Evolutionary conservation across 352 stramenopile species (phyloP), one percentile per base, ranked within the genome.

Genomic region (Vaucheria bursata): DNA sequence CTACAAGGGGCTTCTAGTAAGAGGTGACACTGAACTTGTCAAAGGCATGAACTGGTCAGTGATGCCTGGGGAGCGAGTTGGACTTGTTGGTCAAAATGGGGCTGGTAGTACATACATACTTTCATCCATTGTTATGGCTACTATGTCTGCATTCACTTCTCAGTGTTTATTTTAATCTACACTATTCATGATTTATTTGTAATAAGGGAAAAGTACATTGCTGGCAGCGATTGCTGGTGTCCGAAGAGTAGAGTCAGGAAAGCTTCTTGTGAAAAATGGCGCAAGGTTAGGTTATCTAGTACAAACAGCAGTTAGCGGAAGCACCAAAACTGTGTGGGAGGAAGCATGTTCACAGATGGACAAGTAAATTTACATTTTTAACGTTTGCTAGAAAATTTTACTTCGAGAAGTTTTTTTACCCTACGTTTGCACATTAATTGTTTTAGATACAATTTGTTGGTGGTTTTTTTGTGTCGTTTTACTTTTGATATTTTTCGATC

Each of bases 181-280:
- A 59, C 18, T 29, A n/a, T 50, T 80, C 68, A n/a, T n/a, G n/a
- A n/a, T n/a, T n/a, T n/a, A n/a, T n/a, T n/a, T n/a, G n/a, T n/a
- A 59, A 37, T 87, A 90, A 5, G 91, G 91, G 38, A 96, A 97
- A 80, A 92, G 85, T 77, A 96, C 91, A 37, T 78, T 97, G 67
- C 85, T 97, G 5, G 88, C 89, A 32, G 90, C 94, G 12, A 87
- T 97, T 40, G 93, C 90, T 0, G 91, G 91, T 71, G 92, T 91
- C 73, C 90, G 96, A 66, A 83, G 93, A 39, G 93, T 90, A 25
- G 93, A 97, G 81, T 84, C 88, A 2, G 93, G 90, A 38, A 86
- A 35, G 0, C 39, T 78, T 2, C n/a, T 75, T 34, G 40, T 83
- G 6, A 83, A 83, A 40, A 80, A 45, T 31, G 78, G 78, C 18